Base-by-base conservation (phyloP, 352 stramenopile species). In the Pythium sp. region DNA sequence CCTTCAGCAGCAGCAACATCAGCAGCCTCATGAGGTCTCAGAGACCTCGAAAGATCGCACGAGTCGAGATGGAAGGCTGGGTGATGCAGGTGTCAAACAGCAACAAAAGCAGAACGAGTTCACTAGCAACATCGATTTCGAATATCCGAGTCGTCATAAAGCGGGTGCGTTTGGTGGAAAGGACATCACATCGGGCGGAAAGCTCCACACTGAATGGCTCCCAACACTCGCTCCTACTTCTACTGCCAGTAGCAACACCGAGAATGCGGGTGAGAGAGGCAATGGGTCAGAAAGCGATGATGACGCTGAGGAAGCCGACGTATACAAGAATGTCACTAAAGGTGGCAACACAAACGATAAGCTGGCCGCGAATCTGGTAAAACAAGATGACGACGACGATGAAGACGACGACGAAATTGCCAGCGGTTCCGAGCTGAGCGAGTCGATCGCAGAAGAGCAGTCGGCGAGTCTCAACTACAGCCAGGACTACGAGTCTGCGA, bases 371-470 rank as follows among this genome's bases (percentile, higher is more conserved):
- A 46, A 18, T 14, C 38, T 46, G 38, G 67, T 60, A n/a, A 68
- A 72, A 12, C 72, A 68, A n/a, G 76, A 75, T 8, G 79, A 68
- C 7, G 72, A 84, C 3, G 81, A 87, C 26, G 79, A 75, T 15
- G 87, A 78, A 41, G 77, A 87, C 65, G 76, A 68, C 1, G 82
- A 90, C 64, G 81, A 89, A 22, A 68, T 89, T 5, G 71, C 69
- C 26, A 91, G 81, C 67, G 79, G 61, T 6, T 92, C 82, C 0
- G 84, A 90, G 51, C 54, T 87, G 9, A 81, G 80, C 30, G 79
- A 90, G 55, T 91, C 82, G 22, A 77, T 86, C 20, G 76, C 67
- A 4, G 68, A 74, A 1, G 76, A 82, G 18, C 70, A 69, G 20
- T 72, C 72, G 0, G 57, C 64, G 53, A 78, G 69, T 32, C 12